Conservation (phyloP, 257 asterid genomes). For the Echium plantagineum region DNA sequence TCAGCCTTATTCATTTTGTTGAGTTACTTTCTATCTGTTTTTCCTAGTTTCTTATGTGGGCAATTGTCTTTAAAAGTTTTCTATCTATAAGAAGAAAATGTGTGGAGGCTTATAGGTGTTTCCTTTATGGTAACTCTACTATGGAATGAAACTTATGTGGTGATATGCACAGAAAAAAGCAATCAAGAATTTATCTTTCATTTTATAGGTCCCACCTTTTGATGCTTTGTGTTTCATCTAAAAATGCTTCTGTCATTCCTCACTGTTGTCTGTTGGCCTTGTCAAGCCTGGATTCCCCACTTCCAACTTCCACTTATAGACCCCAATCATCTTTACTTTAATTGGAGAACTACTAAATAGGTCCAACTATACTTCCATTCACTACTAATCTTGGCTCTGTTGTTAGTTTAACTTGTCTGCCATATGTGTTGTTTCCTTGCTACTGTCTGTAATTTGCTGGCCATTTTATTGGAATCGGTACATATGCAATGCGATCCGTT, state of each 20-base stretch:
- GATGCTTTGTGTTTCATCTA: constrained; percentile 38
- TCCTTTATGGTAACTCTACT: constrained; percentile 24
- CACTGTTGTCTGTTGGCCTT: constrained; percentile 35
- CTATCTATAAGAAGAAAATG: constrained; percentile 13
- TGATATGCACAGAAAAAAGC: constrained; percentile 29
- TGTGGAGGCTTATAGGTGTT: constrained; percentile 24
- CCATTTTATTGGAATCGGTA: too few species aligned
- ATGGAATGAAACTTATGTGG: constrained; percentile 30
- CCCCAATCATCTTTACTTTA: not conserved
- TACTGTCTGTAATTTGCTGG: too few species aligned
- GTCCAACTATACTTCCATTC: too few species aligned
- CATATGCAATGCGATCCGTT: too few species aligned
- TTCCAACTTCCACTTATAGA: constrained; percentile 11
- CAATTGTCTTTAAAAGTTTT: constrained; percentile 6
- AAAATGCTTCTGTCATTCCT: constrained; percentile 43
- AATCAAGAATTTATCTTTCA: constrained; percentile 25
- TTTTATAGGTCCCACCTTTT: constrained; percentile 55
- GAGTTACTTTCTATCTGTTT: constrained; percentile 8
- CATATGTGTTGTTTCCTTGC: too few species aligned
- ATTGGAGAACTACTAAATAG: not conserved
- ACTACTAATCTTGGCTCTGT: too few species aligned
- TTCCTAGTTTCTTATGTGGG: constrained; percentile 2
- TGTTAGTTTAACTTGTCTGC: too few species aligned
- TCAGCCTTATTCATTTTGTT: constrained; percentile 29
- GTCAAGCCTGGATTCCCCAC: constrained; percentile 57